Conservation (phyloP, 2,329 filamentous ascomycete genomes). For the Geosmithia morbida region DNA sequence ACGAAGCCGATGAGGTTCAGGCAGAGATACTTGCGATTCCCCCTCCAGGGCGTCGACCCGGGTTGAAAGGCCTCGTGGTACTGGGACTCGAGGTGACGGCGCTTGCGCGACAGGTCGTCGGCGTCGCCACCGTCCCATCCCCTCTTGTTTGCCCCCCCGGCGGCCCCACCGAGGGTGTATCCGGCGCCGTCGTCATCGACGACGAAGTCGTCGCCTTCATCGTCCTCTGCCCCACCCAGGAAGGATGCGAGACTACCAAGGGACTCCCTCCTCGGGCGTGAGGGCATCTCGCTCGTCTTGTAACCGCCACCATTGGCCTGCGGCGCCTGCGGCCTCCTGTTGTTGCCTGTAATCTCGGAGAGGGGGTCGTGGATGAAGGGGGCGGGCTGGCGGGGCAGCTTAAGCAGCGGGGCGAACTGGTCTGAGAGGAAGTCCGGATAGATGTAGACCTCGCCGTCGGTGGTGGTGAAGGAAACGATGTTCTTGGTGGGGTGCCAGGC, state of each 20-base stretch:
- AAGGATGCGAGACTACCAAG: slow-evolving; percentile 72
- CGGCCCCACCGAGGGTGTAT: slow-evolving; percentile 46
- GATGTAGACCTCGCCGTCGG: slow-evolving; percentile 87
- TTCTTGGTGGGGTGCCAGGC: slow-evolving; percentile 88
- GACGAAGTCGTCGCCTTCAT: slow-evolving; percentile 65
- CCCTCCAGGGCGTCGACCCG: slow-evolving; percentile 89
- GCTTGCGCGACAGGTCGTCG: slow-evolving; percentile 30
- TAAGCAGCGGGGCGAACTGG: slow-evolving; percentile 41
- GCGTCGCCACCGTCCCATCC: slow-evolving; percentile 37
- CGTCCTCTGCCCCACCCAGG: slow-evolving; percentile 42
- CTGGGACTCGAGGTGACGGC: slow-evolving; percentile 41
- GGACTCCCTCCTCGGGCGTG: slow-evolving; percentile 44
- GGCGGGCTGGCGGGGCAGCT: slow-evolving; percentile 52
- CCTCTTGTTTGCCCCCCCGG: slow-evolving; percentile 24
- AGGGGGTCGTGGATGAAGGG: slow-evolving; percentile 77
- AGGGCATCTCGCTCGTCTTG: slow-evolving; percentile 29
- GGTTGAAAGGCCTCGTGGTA: slow-evolving; percentile 83
- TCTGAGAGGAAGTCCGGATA: slow-evolving; percentile 54
- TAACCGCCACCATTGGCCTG: slow-evolving; percentile 39
- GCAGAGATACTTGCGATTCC: slow-evolving; percentile 84
- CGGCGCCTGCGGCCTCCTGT: slow-evolving; percentile 28
- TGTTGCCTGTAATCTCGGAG: slow-evolving; percentile 53
- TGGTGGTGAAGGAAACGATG: slow-evolving; percentile 79
- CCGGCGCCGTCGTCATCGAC: slow-evolving; percentile 91
- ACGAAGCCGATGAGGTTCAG: slow-evolving; percentile 89